These are phyloP conservation scores for Chlamydomonas reinhardtii DNA, from an alignment of 163 green algal species.

Conservation along the genomic window DNA sequence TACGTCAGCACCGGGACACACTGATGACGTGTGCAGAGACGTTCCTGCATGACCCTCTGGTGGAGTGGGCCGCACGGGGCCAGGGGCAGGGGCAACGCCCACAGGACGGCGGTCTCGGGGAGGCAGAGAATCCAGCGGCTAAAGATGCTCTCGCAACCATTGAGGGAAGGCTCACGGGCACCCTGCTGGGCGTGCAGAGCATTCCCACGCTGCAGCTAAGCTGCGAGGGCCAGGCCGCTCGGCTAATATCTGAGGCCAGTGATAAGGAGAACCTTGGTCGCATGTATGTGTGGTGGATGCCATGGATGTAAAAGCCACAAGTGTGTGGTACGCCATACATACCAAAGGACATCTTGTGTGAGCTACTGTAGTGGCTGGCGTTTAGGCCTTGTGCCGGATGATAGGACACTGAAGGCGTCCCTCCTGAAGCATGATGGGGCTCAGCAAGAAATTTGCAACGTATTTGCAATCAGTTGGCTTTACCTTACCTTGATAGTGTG, in stretches of 20 bases:
- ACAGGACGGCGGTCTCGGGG: background rate
- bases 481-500: too few species aligned
- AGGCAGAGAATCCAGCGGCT: slow-evolving; percentile 57
- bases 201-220: slow-evolving; percentile 84
- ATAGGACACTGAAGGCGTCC: too few species aligned
- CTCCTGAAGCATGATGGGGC: too few species aligned
- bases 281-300: slow-evolving; percentile 98
- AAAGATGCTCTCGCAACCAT: slow-evolving; percentile 92
- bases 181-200: slow-evolving; percentile 90
- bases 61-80: slow-evolving; percentile 88
- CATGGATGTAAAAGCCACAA: slow-evolving; percentile 85
- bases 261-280: slow-evolving; percentile 90
- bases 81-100: background rate
- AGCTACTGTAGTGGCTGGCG: too few species aligned
- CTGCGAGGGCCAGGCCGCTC: slow-evolving; percentile 89
- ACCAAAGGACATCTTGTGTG: too few species aligned
- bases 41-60: slow-evolving; percentile 97
- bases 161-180: slow-evolving; percentile 84
- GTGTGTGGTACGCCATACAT: too few species aligned
- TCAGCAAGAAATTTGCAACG: too few species aligned
- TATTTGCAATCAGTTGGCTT: too few species aligned
- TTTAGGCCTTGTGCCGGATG: too few species aligned
- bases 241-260: slow-evolving; percentile 92
- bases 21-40: slow-evolving; percentile 95
- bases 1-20: slow-evolving; percentile 85